Evolutionary conservation across 352 stramenopile species (phyloP), one percentile per base, ranked within the genome.

Genomic region (Pythium grandisporangium): DNA sequence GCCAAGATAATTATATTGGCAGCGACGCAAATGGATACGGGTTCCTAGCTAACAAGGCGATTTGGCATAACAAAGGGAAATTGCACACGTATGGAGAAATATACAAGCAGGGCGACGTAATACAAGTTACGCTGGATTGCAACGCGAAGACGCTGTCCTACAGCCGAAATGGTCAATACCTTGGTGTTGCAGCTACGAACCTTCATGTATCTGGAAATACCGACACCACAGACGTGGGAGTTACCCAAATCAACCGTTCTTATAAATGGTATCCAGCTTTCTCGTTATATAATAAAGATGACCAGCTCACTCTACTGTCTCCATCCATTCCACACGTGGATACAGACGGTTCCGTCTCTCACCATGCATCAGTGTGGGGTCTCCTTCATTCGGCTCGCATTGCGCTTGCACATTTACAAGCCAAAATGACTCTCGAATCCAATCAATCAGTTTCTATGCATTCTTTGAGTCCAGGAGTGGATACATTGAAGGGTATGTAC

Each of bases 31-130:
- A 66, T 30, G 84, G 86, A n/a, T 96, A 92, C 58, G 86, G 82
- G 3, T 96, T 93, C 44, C 58, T 96, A 3, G 84, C 86, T 1
- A 96, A 96, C 55, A 95, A 91, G 30, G 84, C 86, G 0, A 60
- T 96, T 14, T 96, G 86, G 86, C 82, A 96, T 53, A 95, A 95
- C 65, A 96, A 96, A 47, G 70, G 56, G 30, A 95, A 95, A 38
- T 36, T 95, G 16, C 65, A 90, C 27, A 68, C 67, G 11, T 97
- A 96, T 46, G 85, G 86, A 19, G 87, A 95, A 27, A 88, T 95
- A 25, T 96, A 95, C 50, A 90, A 91, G 33, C 84, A 95, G 46
- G 79, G 83, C 14, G 88, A 97, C 44, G 23, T 76, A 5, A 80
- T 96, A 25, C 61, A 84, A 25, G 85, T 96, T 16, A 74, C 65